phyloP scores from a whole-genome alignment of 495 filamentous ascomycete species.

The Terfezia claveryi region DNA sequence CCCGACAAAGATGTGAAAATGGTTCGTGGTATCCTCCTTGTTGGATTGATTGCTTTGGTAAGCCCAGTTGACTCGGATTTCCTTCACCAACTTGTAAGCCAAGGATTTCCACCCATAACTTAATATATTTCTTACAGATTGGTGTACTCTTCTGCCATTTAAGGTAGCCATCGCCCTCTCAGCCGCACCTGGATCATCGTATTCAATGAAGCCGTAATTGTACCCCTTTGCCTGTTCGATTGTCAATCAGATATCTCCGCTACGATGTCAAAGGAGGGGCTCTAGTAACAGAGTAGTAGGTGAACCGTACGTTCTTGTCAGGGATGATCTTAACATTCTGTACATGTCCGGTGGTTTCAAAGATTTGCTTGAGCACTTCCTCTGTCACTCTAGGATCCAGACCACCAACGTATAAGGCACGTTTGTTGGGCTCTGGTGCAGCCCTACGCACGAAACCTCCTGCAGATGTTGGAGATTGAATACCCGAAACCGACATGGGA shows the following conservation, averaged over 20 bases:
- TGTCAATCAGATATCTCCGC: conserved; percentile 14
- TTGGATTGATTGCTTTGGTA: conserved; percentile 87
- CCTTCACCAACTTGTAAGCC: conserved; percentile 29
- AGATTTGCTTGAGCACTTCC: conserved; percentile 91
- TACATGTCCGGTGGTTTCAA: conserved; percentile 95
- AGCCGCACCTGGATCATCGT: conserved; percentile 88
- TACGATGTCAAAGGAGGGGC: neutral
- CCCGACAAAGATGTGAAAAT: conserved; percentile 98
- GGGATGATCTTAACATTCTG: conserved; percentile 98
- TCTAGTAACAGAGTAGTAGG: neutral
- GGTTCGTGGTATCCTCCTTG: conserved; percentile 96
- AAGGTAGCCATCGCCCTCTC: conserved; percentile 94
- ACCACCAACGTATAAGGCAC: conserved; percentile 88
- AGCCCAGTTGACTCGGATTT: conserved; percentile 99
- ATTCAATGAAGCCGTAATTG: conserved; percentile 99
- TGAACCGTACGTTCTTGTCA: conserved; percentile 41
- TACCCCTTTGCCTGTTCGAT: conserved; percentile 68
- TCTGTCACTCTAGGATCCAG: conserved; percentile 90
- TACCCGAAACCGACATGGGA: conserved; percentile 46
- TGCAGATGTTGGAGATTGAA: conserved; percentile 63
- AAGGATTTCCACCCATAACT: neutral
- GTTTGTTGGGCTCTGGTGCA: conserved; percentile 95
- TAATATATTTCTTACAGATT: conserved; percentile 42
- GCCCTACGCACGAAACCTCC: conserved; percentile 73
- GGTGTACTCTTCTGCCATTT: conserved; percentile 85